Evolutionary conservation across 208 protist species (phyloP).

Genomic region (Zelonia costaricensis): DNA sequence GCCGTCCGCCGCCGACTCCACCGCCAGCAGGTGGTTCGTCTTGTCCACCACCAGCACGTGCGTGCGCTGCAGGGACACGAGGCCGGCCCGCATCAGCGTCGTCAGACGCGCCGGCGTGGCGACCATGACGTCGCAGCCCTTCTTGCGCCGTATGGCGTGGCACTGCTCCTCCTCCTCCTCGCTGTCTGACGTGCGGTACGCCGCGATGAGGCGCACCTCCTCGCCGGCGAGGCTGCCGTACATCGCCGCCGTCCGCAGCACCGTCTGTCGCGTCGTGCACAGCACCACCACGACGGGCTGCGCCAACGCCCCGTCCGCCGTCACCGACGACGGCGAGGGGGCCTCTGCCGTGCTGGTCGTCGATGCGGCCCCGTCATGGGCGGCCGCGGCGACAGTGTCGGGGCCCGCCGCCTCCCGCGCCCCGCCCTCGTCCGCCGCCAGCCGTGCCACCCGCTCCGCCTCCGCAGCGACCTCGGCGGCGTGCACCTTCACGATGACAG

Average conservation of each 20-base stretch:
- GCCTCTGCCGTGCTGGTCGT: background rate
- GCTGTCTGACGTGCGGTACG: slow-evolving; percentile 2
- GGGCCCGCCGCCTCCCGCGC: background rate
- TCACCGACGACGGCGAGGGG: background rate
- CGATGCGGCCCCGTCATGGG: background rate
- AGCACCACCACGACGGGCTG: slow-evolving; percentile 94
- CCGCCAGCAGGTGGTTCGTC: slow-evolving; percentile 96
- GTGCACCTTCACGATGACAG: slow-evolving; percentile 28
- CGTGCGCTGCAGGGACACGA: slow-evolving; percentile 68
- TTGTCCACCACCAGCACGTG: slow-evolving; percentile 95
- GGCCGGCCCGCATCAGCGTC: slow-evolving; percentile 40
- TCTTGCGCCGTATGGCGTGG: slow-evolving; percentile 56
- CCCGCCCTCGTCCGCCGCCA: background rate
- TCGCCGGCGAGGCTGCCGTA: slow-evolving; percentile 61
- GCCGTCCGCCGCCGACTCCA: slow-evolving; percentile 6
- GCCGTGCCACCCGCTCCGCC: background rate
- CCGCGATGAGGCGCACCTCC: slow-evolving; percentile 54
- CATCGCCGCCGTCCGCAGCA: slow-evolving; percentile 95
- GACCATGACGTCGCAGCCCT: slow-evolving; percentile 92
- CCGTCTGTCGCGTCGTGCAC: slow-evolving; percentile 96
- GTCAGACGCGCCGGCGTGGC: slow-evolving; percentile 81
- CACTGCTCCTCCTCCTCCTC: slow-evolving; percentile 75
- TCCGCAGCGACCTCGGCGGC: background rate
- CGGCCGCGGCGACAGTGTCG: background rate
- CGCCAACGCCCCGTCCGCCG: slow-evolving; percentile 12